Evolutionary conservation across 805 yeast species (phyloP), one percentile per base, ranked within the genome.

Genomic region (Barnettozyma siamensis): DNA sequence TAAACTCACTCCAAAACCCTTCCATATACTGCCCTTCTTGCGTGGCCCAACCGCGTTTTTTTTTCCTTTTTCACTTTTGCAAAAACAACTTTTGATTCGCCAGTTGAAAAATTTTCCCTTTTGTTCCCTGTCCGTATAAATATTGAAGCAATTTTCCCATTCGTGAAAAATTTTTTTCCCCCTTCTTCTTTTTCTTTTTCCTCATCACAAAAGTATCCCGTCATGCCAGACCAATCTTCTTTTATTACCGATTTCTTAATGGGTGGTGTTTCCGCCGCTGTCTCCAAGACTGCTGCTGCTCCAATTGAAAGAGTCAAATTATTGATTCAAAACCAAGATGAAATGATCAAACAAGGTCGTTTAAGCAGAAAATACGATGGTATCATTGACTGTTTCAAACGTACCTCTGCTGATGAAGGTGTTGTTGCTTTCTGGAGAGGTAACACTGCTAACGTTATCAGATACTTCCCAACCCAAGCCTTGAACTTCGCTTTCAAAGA

Each of bases 211-310:
- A 13, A 20, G 16, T 24, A n/a, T 33, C 34, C 41, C 36, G 28
- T 41, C 46, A 55, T 55, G 59, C 33, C 52, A 53, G 61, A 63
- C 50, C 62, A 62, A 50, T 67, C 80, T 47, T 64, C 68, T 58
- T 76, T 76, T 67, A 59, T 70, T 58, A 60, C 73, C 63, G 84
- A 80, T 67, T 86, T 86, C 79, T 63, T 86, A 73, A 88, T 89
- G 96, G 96, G 96, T 74, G 96, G 96, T 88, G 94, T 88, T 59
- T 88, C 96, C 72, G 95, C 96, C 74, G 96, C 96, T 62, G 89
- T 88, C 72, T 83, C 96, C 57, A 88, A 88, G 80, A 88, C 96
- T 49, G 96, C 94, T 53, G 96, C 96, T 63, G 94, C 96, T 61
- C 96, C 96, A 70, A 88, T 88, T 66, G 96, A 88, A 76, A 83